Evolutionary conservation across 495 filamentous ascomycete genomes (phyloP), one percentile per base, ranked within the genome.

Genomic region (Neurospora sp.): DNA sequence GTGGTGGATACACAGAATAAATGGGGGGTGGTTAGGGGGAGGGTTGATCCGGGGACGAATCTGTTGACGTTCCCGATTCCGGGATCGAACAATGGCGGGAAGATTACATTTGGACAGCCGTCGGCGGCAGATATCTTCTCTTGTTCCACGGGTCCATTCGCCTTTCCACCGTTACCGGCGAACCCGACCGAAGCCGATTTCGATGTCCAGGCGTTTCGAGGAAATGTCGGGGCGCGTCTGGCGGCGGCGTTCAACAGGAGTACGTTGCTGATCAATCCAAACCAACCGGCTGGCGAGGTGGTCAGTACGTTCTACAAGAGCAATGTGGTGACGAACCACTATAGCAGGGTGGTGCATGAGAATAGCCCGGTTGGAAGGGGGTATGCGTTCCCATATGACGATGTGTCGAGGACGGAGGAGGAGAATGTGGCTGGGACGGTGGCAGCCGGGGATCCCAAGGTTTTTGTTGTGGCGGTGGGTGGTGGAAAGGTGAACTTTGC

Each of bases 351-450:
- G 72, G 85, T 90, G 71, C 92, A 94, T 80, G 83, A 78, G 37
- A 85, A 84, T 45, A 90, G 89, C 73, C 73, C 87, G 8, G 90
- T 90, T 80, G 83, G 86, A 3, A 81, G 85, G 16, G 92, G 92
- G 3, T 94, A 94, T 81, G 90, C 91, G 3, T 93, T 93, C 76
- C 91, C 92, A 0, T 94, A 93, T 76, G 91, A 94, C 77, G 92
- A 94, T 79, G 92, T 93, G 4, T 84, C 85, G 27, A 86, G 90
- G 1, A 79, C 80, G 20, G 86, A 84, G 70, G 87, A 84, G 0
- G 74, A 78, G 16, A 78, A 93, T 79, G 89, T 90, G 74, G 87
- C 86, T 40, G 92, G 92, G 3, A 86, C 85, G 68, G 86, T 93
- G n/a, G 86, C 78, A 71, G 88, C 88, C 77, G 77, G 78, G 4